Evolutionary conservation across 805 yeast species (phyloP), one percentile per base, ranked within the genome.

Genomic region (Geotrichum ghanense): DNA sequence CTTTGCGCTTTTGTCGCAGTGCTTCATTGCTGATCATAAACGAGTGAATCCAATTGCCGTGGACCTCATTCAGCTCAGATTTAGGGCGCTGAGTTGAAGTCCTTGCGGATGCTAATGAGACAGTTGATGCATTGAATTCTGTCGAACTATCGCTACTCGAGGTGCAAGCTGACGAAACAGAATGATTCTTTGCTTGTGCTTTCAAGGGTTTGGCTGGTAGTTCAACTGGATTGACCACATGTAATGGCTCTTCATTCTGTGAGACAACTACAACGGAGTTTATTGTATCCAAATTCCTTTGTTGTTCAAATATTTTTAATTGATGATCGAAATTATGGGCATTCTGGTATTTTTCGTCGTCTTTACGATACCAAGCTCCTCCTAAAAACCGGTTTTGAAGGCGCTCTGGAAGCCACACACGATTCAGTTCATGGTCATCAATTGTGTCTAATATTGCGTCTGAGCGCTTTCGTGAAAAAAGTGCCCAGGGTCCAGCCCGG

Each of bases 381-480:
- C 37, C 37, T 19, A 31, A n/a, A 19, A 31, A 31, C 17, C 14
- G 5, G 14, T 31, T 31, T 19, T 31, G 37, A 31, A 31, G 37
- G 12, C 37, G 10, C 16, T 31, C 37, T 6, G 37, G 37, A 6
- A 31, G 17, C 37, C 37, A 31, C 7, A 31, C 37, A 6, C 37
- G 5, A n/a, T 12, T 31, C 37, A 31, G 5, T n/a, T 31, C 37
- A 39, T 39, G 25, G 21, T 39, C 42, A 21, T 39, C 25, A 20
- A 39, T 6, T 4, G 42, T 39, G 16, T 39, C 42, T 12, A 39
- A n/a, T 20, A 39, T 39, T 22, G 23, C 42, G 25, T 39, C 25
- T 5, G 42, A 39, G 10, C 17, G 23, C 21, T 39, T 22, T 39
- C 42, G 19, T 12, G 42, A 39, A 39, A 39, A 5, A 7, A 39